phyloP scores from a whole-genome alignment of 768 basidiomycete genomes.

The Podaxis sp. region DNA sequence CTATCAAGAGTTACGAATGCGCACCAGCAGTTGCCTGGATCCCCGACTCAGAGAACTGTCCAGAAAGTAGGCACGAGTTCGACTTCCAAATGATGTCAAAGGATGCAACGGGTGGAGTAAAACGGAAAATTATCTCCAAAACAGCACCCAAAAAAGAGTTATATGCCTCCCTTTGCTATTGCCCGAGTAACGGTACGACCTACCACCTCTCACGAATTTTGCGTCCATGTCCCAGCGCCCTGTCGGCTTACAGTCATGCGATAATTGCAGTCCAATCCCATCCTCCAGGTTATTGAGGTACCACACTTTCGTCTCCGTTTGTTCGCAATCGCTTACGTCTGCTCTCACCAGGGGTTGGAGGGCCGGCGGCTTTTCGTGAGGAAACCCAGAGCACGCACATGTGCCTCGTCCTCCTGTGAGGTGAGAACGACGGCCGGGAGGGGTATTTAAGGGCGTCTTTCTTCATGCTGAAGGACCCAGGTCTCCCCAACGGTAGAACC shows the following conservation, averaged over 20 bases:
- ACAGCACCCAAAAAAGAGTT: background rate
- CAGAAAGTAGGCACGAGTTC: background rate
- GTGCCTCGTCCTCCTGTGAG: background rate
- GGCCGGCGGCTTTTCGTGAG: background rate
- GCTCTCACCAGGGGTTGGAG: background rate
- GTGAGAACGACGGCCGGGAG: background rate
- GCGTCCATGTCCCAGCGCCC: background rate
- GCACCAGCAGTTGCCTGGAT: background rate
- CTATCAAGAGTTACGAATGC: background rate
- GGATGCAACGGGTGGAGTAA: background rate
- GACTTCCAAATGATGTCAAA: background rate
- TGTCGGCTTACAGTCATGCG: background rate
- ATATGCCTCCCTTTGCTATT: background rate
- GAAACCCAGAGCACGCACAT: background rate
- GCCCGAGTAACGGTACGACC: slow-evolving; percentile 8
- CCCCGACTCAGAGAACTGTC: background rate
- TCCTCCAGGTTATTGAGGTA: slow-evolving; percentile 7
- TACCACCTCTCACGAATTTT: slow-evolving; percentile 1
- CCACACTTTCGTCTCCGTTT: background rate
- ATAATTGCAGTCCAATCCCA: slow-evolving; percentile 12
- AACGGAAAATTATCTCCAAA: background rate
- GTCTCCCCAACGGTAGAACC: background rate
- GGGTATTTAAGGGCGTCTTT: background rate
- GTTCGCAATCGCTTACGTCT: background rate
- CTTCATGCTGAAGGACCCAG: background rate